phyloP scores from a whole-genome alignment of 129 eudicot genomes.

The Lactuca sativa region DNA sequence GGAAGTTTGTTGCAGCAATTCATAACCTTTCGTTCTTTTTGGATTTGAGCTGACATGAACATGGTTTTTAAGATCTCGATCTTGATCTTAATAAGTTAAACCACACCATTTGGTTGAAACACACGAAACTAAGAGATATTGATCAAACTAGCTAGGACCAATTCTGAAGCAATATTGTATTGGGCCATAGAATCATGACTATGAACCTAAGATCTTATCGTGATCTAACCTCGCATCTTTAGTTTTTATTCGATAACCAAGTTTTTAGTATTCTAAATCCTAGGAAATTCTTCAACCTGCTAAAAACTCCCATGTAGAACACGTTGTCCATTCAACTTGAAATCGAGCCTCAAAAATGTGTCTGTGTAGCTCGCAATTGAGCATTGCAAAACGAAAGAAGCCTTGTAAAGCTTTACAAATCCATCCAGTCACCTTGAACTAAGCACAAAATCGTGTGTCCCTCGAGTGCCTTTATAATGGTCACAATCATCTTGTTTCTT shows the following conservation, averaged over 20 bases:
- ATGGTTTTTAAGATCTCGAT: background rate
- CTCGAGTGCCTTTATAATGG: background rate
- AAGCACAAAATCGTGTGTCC: background rate
- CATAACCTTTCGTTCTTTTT: background rate
- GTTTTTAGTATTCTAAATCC: background rate
- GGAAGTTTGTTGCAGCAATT: slow-evolving; percentile 2
- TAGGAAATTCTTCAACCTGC: too few relatives aligned
- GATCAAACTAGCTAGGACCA: background rate
- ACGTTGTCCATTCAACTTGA: background rate
- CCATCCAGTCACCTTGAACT: background rate
- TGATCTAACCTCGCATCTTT: background rate
- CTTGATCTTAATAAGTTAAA: background rate
- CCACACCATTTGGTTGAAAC: background rate
- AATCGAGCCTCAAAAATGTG: background rate
- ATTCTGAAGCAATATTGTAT: background rate
- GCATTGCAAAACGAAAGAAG: background rate
- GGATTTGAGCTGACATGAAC: background rate
- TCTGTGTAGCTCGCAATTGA: background rate
- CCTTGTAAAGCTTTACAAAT: background rate
- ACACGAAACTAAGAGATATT: too few relatives aligned
- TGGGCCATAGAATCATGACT: background rate
- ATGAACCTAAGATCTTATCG: background rate
- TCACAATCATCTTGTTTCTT: background rate
- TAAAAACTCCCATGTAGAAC: background rate
- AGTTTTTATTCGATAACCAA: background rate